A percentile compares a stretch with the other conserved stretches of the same genome.
phyloP scores from a whole-genome alignment of 441 rosid species.

The Sinapis alba region DNA sequence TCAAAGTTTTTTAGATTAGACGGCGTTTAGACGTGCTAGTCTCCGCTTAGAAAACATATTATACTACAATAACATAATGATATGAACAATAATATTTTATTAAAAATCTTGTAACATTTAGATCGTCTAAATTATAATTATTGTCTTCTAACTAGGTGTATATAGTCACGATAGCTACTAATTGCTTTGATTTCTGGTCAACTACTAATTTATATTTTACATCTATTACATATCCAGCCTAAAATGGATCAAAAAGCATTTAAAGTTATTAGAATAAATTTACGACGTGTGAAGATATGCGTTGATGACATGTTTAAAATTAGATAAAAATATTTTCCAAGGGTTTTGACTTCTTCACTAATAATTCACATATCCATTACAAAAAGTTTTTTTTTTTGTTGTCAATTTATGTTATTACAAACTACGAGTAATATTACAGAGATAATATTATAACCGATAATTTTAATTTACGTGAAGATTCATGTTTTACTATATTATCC shows the following conservation, averaged over 20 bases:
- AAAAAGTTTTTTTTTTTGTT: too few relatives aligned
- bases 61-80: neutral
- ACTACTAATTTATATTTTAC: slow-evolving; percentile 1
- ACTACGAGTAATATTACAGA: too few relatives aligned
- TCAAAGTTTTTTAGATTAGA: neutral
- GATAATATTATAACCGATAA: too few relatives aligned
- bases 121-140: neutral
- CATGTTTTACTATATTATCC: too few relatives aligned
- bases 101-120: neutral
- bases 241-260: neutral
- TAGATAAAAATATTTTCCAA: neutral
- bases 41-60: neutral
- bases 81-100: neutral
- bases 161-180: neutral
- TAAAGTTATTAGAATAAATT: neutral
- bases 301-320: neutral
- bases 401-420: too few relatives aligned
- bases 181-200: neutral
- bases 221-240: neutral
- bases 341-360: slow-evolving; percentile 3
- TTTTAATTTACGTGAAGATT: too few relatives aligned
- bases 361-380: neutral
- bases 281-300: slow-evolving; percentile 20
- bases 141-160: neutral
- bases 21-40: neutral